A percentile compares a stretch with the other conserved stretches of the same genome.
phyloP scores from a whole-genome alignment of 768 basidiomycete species.

The Lyophyllum atratum region DNA sequence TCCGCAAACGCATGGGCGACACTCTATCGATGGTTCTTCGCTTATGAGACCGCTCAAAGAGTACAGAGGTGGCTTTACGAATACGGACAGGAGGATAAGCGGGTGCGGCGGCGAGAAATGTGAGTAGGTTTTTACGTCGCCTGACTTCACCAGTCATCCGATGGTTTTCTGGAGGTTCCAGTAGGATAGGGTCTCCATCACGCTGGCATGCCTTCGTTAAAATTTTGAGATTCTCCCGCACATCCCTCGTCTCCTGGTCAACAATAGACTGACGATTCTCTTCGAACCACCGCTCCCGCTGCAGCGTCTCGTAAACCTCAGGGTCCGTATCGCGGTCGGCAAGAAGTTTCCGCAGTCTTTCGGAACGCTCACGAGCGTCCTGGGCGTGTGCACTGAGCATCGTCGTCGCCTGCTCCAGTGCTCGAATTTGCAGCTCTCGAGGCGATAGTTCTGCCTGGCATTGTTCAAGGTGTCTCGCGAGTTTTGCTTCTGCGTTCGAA shows the following conservation, averaged over 20 bases:
- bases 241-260: constrained; percentile 34
- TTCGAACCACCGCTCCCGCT: constrained; percentile 52
- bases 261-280: constrained; percentile 43
- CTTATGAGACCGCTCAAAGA: constrained; percentile 29
- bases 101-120: constrained; percentile 38
- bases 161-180: constrained; percentile 2
- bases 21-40: constrained; percentile 37
- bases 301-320: constrained; percentile 34
- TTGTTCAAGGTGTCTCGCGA: constrained; percentile 34
- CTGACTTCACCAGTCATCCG: constrained; percentile 26
- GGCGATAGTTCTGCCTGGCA: constrained; percentile 36
- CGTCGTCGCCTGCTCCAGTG: constrained; percentile 45
- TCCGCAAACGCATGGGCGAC: constrained; percentile 34
- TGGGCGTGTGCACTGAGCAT: constrained; percentile 43
- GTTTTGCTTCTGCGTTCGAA: constrained; percentile 42
- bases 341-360: constrained; percentile 39
- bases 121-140: constrained; percentile 35
- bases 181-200: constrained; percentile 13
- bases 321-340: constrained; percentile 41
- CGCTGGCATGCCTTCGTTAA: constrained; percentile 20
- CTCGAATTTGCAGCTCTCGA: constrained; percentile 47
- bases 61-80: constrained; percentile 26
- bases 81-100: constrained; percentile 30
- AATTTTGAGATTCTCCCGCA: constrained; percentile 36
- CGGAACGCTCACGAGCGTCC: constrained; percentile 44